phyloP scores from a whole-genome alignment of 2,329 filamentous ascomycete species.

The Diplodia corticola region DNA sequence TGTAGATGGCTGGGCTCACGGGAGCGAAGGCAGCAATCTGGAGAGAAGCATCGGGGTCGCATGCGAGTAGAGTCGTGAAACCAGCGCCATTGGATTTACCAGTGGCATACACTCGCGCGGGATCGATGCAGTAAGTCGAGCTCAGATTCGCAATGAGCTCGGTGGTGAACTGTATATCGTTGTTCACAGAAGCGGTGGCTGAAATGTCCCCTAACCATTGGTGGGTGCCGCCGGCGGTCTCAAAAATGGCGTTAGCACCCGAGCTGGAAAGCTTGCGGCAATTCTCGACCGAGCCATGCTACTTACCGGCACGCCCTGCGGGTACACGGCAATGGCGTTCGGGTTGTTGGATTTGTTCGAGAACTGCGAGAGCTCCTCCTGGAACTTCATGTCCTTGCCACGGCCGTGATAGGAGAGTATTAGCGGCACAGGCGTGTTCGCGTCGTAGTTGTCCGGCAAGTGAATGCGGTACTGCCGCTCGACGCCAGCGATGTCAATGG shows the following conservation, averaged over 20 bases:
- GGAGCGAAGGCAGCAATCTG: slow-evolving; percentile 54
- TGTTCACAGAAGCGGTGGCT: slow-evolving; percentile 30
- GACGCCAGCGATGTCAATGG: slow-evolving; percentile 32
- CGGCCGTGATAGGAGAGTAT: slow-evolving; percentile 54
- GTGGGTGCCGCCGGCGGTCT: slow-evolving; percentile 26
- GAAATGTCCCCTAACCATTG: slow-evolving; percentile 46
- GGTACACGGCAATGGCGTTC: slow-evolving; percentile 49
- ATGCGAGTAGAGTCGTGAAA: slow-evolving; percentile 52
- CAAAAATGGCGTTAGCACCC: not conserved
- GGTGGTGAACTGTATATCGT: slow-evolving; percentile 49
- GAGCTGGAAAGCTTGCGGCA: not conserved
- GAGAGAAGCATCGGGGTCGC: slow-evolving; percentile 43
- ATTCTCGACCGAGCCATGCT: too few relatives aligned
- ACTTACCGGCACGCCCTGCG: slow-evolving; percentile 42
- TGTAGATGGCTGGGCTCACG: slow-evolving; percentile 51
- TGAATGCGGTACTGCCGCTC: slow-evolving; percentile 42
- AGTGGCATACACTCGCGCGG: slow-evolving; percentile 46
- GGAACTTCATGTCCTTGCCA: slow-evolving; percentile 37
- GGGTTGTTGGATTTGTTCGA: slow-evolving; percentile 47
- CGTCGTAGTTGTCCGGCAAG: slow-evolving; percentile 43
- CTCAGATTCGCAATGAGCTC: slow-evolving; percentile 46
- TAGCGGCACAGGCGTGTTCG: slow-evolving; percentile 40
- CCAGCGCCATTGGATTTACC: slow-evolving; percentile 60
- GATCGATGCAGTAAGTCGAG: slow-evolving; percentile 48
- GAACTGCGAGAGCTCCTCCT: slow-evolving; percentile 49